Conservation (phyloP, 768 basidiomycete species). For the Serendipita sp. region DNA sequence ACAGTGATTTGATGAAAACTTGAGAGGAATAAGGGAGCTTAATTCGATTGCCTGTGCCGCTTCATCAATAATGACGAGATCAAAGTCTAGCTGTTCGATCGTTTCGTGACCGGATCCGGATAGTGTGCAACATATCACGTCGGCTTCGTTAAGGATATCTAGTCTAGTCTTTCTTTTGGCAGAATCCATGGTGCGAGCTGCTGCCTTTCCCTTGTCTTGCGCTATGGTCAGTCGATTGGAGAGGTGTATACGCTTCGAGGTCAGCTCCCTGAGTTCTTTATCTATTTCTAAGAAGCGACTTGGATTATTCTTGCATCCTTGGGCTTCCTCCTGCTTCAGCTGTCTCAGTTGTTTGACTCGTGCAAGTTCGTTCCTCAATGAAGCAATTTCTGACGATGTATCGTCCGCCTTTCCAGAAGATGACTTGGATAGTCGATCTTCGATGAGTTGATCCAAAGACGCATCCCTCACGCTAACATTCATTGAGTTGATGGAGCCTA, state of each 20-base stretch:
- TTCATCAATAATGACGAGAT: constrained; percentile 94
- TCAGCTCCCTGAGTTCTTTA: constrained; percentile 51
- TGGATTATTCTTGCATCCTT: constrained; percentile 37
- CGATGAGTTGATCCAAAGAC: constrained; percentile 73
- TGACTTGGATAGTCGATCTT: constrained; percentile 36
- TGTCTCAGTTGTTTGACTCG: constrained; percentile 43
- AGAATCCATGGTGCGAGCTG: constrained; percentile 67
- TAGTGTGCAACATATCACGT: constrained; percentile 86
- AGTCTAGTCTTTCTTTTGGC: constrained; percentile 53
- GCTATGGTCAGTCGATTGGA: constrained; percentile 57
- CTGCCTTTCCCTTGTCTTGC: constrained; percentile 71
- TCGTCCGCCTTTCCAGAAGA: constrained; percentile 26
- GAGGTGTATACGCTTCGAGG: constrained; percentile 44
- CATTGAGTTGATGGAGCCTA: constrained; percentile 62
- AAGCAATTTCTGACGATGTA: constrained; percentile 32
- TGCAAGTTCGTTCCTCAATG: constrained; percentile 51
- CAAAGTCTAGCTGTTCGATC: constrained; percentile 71
- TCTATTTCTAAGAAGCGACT: constrained; percentile 40
- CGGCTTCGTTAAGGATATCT: constrained; percentile 72
- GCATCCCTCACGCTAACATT: constrained; percentile 70
- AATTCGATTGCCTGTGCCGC: constrained; percentile 95
- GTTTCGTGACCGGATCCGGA: constrained; percentile 86
- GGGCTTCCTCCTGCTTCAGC: constrained; percentile 45
- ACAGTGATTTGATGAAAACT: constrained; percentile 65
- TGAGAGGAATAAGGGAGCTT: constrained; percentile 86